Evolutionary conservation across 305 asterid species (phyloP).

Genomic region (Petunia hybrid): DNA sequence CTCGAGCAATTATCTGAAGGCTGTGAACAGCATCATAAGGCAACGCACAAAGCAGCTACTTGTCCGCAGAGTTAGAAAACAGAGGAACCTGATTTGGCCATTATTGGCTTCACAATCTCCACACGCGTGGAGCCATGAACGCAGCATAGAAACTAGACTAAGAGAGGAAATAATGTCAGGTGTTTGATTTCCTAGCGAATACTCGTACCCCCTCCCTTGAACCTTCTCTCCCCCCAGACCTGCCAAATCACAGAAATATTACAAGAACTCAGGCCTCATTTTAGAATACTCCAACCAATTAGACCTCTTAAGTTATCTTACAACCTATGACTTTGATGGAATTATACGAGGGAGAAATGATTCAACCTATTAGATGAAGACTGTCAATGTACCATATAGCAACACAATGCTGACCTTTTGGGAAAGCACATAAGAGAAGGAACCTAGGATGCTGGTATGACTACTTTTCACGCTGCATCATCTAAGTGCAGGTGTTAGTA

Average conservation of each 20-base stretch:
- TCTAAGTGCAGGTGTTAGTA: not conserved
- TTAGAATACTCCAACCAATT: not conserved
- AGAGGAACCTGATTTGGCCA: constrained; percentile 78
- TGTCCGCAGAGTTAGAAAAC: constrained; percentile 52
- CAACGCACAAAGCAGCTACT: constrained; percentile 54
- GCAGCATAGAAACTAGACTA: constrained; percentile 37
- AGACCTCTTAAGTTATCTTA: not conserved
- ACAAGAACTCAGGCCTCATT: constrained; percentile 8
- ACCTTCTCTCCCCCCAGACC: not conserved
- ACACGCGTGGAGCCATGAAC: constrained; percentile 71
- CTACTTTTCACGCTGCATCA: not conserved
- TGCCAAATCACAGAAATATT: constrained; percentile 9
- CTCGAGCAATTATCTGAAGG: constrained; percentile 84
- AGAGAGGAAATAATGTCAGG: constrained; percentile 48
- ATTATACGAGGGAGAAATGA: constrained; percentile 17
- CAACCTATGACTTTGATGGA: not conserved
- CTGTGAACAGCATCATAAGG: constrained; percentile 61
- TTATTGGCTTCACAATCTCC: constrained; percentile 74
- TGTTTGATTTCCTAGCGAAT: constrained; percentile 39
- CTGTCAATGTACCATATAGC: not conserved
- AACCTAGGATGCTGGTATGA: constrained; percentile 13
- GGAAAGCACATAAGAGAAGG: constrained; percentile 16
- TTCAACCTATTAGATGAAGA: constrained; percentile 19
- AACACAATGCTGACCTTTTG: constrained; percentile 12
- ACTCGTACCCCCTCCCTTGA: not conserved